Conservation (phyloP, 2,329 filamentous ascomycete genomes). For the Hypoxylon sp. region DNA sequence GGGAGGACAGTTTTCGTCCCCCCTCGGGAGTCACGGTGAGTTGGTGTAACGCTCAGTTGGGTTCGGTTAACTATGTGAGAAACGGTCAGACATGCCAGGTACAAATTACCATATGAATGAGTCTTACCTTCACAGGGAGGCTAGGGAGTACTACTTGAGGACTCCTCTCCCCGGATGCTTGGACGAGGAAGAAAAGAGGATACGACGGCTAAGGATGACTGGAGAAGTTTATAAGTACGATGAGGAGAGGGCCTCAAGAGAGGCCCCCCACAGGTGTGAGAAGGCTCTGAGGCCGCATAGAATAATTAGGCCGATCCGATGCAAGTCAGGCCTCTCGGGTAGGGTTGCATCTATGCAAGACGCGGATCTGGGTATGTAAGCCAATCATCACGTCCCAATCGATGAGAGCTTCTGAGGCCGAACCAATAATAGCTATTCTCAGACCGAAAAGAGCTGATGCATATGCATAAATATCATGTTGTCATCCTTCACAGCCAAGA, state of each 20-base stretch:
- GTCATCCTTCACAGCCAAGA: no score
- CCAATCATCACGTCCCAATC: slow-evolving; percentile 8
- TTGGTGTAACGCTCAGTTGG: slow-evolving; percentile 1
- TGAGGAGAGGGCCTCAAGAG: not conserved
- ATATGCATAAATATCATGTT: no score
- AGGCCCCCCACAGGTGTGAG: not conserved
- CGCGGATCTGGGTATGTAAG: not conserved
- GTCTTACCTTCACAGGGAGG: slow-evolving; percentile 6
- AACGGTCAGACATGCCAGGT: not conserved
- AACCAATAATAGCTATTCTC: no score
- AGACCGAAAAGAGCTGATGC: no score
- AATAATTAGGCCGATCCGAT: slow-evolving; percentile 14
- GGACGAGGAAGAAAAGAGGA: not conserved
- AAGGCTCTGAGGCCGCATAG: slow-evolving; percentile 18
- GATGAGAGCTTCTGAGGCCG: not conserved
- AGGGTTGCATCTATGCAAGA: not conserved
- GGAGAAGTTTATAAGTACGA: slow-evolving; percentile 3
- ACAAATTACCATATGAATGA: not conserved
- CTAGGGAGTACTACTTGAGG: not conserved
- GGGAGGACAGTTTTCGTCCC: slow-evolving; percentile 26
- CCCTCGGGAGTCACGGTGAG: slow-evolving; percentile 23
- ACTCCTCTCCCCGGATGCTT: not conserved
- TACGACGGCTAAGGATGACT: not conserved
- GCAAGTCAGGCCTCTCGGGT: not conserved
- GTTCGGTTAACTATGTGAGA: not conserved